Evolutionary conservation across 257 asterid genomes (phyloP), one percentile per base, ranked within the genome.

Genomic region (Ehretia macrophylla): DNA sequence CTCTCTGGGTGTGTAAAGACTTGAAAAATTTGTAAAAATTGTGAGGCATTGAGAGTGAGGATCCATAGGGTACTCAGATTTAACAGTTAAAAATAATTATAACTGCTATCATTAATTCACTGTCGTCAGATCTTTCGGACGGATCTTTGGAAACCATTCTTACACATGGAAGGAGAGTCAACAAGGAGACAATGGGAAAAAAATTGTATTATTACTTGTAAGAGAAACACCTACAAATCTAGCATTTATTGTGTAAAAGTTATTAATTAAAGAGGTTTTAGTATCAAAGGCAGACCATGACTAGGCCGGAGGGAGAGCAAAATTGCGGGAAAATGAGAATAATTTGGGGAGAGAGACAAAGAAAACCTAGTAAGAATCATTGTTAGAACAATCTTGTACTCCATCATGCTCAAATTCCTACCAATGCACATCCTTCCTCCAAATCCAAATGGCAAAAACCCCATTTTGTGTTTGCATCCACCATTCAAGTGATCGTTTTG

Each of bases 391-490:
- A 84, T 75, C 68, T 76, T 88, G 77, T 83, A 92, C 71, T 92
- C 99, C 89, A 92, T 86, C 32, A 42, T 65, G 0, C 85, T 66
- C 62, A 88, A 71, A 35, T 88, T 88, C 69, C 83, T 72, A 3
- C 99, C 96, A 5, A 92, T 65, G 46, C 97, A 88, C 96, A 88
- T 86, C 60, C 97, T 79, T 23, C 97, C 99, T 42, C 99, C 99
- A 51, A 88, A 88, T 0, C 97, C 96, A 32, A 88, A 88, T 0
- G 97, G 99, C 68, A 88, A 65, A 55, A 51, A 92, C 1, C 99
- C 99, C 95, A 86, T 86, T 63, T 86, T 92, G 68, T 86, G 95
- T 14, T 77, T 78, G 79, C 97, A 83, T 10, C 94, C 88, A 8
- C 96, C 97, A 10, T 60, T 40, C 11, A 83, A 11, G 21, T 27